Conservation (phyloP, 2,329 filamentous ascomycete genomes). For the Xylariaceae sp. region DNA sequence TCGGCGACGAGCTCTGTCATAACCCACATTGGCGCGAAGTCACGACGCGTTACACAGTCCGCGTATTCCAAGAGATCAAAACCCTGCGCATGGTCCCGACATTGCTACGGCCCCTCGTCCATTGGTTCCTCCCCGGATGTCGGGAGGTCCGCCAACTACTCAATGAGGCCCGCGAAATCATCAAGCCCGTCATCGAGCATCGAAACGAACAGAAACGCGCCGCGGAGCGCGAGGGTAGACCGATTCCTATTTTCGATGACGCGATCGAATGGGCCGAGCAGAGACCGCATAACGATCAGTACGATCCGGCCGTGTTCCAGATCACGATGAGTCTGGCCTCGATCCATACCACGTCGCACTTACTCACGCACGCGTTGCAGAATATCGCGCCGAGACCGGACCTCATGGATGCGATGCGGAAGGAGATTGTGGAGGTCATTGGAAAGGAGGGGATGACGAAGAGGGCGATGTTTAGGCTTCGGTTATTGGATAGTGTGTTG, state of each 20-base stretch:
- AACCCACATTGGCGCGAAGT: slow-evolving; percentile 41
- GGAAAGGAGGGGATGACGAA: slow-evolving; percentile 21
- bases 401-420: slow-evolving; percentile 37
- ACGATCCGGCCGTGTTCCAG: slow-evolving; percentile 30
- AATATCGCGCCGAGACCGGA: slow-evolving; percentile 40
- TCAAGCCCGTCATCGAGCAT: slow-evolving; percentile 23
- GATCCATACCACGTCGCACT: slow-evolving; percentile 36
- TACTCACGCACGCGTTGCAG: slow-evolving; percentile 34
- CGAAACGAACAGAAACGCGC: slow-evolving; percentile 21
- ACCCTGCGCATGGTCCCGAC: slow-evolving; percentile 36
- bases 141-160: slow-evolving; percentile 30
- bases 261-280: slow-evolving; percentile 38
- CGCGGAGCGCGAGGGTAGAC: slow-evolving; percentile 15
- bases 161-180: slow-evolving; percentile 25
- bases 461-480: slow-evolving; percentile 27
- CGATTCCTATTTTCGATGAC: slow-evolving; percentile 28
- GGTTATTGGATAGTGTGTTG: slow-evolving; percentile 35
- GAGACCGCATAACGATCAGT: slow-evolving; percentile 27
- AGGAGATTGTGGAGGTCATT: slow-evolving; percentile 35
- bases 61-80: slow-evolving; percentile 31
- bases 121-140: slow-evolving; percentile 40
- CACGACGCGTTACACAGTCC: slow-evolving; percentile 35
- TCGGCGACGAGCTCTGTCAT: slow-evolving; percentile 40
- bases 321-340: slow-evolving; percentile 31
- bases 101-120: slow-evolving; percentile 35